Percentiles rank a stretch among this genome's conserved stretches.
Conservation (phyloP, 179 eudicot genomes). For the Corrigiola litoralis region DNA sequence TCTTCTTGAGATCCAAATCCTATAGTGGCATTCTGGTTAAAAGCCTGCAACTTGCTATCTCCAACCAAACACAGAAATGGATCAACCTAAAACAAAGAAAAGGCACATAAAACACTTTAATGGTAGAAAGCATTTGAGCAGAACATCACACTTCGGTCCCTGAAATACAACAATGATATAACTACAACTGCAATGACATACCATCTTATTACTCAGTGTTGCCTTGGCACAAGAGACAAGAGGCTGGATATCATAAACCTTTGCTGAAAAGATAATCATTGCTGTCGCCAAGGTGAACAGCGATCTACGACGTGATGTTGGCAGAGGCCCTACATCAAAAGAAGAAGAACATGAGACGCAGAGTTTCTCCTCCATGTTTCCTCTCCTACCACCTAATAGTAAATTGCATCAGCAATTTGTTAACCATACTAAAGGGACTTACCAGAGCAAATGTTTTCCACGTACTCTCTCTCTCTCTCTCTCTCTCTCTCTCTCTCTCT, state of each 20-base stretch:
- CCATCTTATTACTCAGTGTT: constrained; percentile 52
- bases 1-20: constrained; percentile 65
- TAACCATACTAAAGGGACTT: too few relatives aligned
- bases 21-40: constrained; percentile 30
- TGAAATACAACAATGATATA: not conserved
- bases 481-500: too few relatives aligned
- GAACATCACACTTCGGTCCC: not conserved
- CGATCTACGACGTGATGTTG: constrained; percentile 86
- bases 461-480: too few relatives aligned
- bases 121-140: not conserved
- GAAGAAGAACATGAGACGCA: constrained; percentile 1
- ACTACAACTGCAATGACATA: constrained; percentile 21
- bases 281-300: constrained; percentile 79
- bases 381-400: not conserved
- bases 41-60: constrained; percentile 61
- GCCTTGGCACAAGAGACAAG: constrained; percentile 64
- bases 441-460: too few relatives aligned
- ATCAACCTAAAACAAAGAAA: constrained; percentile 51
- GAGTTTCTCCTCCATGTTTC: not conserved
- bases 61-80: constrained; percentile 64
- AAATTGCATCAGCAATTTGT: not conserved
- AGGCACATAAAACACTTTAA: not conserved
- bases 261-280: constrained; percentile 82
- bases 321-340: constrained; percentile 60
- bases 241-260: constrained; percentile 60